phyloP scores from a whole-genome alignment of 495 filamentous ascomycete genomes.

The Penicillium lividum region DNA sequence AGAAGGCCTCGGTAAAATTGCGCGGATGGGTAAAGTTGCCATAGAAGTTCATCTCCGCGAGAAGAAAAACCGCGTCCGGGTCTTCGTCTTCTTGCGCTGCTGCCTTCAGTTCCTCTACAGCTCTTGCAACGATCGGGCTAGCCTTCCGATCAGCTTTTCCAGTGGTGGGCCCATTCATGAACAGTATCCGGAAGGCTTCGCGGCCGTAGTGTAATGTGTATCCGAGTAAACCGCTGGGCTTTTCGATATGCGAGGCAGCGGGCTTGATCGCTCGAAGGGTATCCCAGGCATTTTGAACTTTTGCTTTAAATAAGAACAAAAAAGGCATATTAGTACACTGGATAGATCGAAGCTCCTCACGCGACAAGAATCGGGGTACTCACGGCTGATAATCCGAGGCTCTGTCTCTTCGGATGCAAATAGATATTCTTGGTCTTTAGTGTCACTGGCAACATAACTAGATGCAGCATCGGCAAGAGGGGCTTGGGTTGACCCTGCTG shows the following conservation, averaged over 20 bases:
- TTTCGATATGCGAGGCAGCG: constrained; percentile 29
- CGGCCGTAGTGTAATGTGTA: constrained; percentile 51
- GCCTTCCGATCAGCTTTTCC: constrained; percentile 31
- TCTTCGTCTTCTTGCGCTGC: constrained; percentile 71
- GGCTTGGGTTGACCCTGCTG: constrained; percentile 32
- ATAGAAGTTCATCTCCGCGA: constrained; percentile 96
- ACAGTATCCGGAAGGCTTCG: constrained; percentile 49
- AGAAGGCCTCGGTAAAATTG: constrained; percentile 80
- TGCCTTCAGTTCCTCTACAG: constrained; percentile 71
- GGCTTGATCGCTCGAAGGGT: constrained; percentile 37
- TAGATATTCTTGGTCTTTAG: constrained; percentile 16
- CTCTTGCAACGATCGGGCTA: constrained; percentile 41
- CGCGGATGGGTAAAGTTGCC: constrained; percentile 90
- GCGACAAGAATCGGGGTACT: constrained; percentile 15
- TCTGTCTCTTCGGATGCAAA: constrained; percentile 23
- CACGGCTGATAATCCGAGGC: constrained; percentile 35
- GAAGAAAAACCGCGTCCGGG: constrained; percentile 83
- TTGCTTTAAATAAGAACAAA: constrained; percentile 25
- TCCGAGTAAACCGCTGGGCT: constrained; percentile 47
- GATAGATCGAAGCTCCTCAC: constrained; percentile 7
- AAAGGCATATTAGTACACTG: constrained; percentile 3
- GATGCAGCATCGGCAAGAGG: constrained; percentile 21
- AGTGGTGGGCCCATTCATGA: constrained; percentile 49
- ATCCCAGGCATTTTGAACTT: constrained; percentile 38
- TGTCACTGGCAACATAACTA: constrained; percentile 21